Evolutionary conservation across 2,329 filamentous ascomycete genomes (phyloP), one percentile per base, ranked within the genome.

Genomic region (Lasiodiplodia hormozganensis): DNA sequence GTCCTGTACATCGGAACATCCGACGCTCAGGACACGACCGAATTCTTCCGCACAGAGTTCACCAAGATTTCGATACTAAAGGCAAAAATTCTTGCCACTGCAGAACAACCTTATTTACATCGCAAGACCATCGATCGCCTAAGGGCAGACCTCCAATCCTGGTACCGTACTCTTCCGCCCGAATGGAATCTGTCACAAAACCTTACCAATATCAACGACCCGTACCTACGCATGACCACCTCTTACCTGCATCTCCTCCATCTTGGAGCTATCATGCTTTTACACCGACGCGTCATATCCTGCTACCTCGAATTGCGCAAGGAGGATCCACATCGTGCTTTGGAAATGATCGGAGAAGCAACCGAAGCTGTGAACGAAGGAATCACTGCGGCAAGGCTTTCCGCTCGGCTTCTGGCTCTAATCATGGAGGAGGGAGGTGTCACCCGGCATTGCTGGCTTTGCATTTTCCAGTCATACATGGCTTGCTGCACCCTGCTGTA

Each of bases 401-500:
- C 71, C n/a, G 72, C 72, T 1, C 62, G 71, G 11, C 67, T 74
- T 2, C 68, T 74, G 31, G 52, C 47, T 6, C 21, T 73, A 0
- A 71, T 74, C 69, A 40, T 64, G 40, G 40, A 68, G 4, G 72
- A 73, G 56, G 70, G 69, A 1, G 69, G 67, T 51, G 68, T 74
- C 18, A 69, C 71, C 8, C 69, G 71, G 57, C 60, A 72, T 5
- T 74, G 72, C 64, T 74, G 72, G 72, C 68, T 74, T 40, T 74
- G 72, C 69, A 73, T 74, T 16, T 54, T 54, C 25, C 52, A 54
- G 23, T 25, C 52, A 18, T 54, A 54, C 23, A 54, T 34, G 25
- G 6, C 52, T 1, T 54, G 52, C 14, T 54, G 52, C 23, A 31
- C 52, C 25, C 7, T 54, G 52, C 23, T 54, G 16, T 54, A 16